Conservation (phyloP, 1,139 yeast genomes). For the Yueomyces sp. region DNA sequence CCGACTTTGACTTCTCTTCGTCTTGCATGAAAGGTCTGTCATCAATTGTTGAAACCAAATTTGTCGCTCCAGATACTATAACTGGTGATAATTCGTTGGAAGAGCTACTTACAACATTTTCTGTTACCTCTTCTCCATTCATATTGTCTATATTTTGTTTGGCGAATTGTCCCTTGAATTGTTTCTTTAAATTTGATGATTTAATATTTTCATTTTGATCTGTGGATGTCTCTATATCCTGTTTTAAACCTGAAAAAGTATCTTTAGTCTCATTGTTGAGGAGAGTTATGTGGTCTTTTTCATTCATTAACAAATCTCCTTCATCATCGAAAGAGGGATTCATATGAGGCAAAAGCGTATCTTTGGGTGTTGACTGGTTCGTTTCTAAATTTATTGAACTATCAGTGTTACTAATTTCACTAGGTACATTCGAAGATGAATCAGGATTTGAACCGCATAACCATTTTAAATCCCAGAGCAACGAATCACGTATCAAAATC, state of each 20-base stretch:
- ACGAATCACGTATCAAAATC: slow-evolving; percentile 23
- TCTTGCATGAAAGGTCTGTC: not conserved
- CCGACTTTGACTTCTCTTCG: not conserved
- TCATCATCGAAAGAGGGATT: not conserved
- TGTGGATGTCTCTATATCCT: too few relatives aligned
- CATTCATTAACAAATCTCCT: not conserved
- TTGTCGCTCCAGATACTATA: too few relatives aligned
- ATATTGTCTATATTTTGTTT: not conserved
- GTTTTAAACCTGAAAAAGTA: not conserved
- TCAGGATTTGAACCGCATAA: slow-evolving; percentile 1
- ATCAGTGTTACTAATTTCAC: not conserved
- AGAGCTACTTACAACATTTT: not conserved
- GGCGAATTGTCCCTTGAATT: not conserved
- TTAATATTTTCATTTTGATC: too few relatives aligned
- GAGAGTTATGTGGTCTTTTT: not conserved
- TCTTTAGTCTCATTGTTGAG: too few relatives aligned
- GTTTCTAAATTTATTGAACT: too few relatives aligned
- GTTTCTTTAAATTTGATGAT: not conserved
- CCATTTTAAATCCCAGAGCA: slow-evolving; percentile 21
- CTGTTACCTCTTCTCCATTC: not conserved
- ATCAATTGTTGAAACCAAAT: not conserved
- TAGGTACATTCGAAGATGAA: not conserved
- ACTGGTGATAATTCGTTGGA: not conserved
- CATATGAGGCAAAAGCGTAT: too few relatives aligned
- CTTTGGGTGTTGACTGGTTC: not conserved